Conservation (phyloP, 495 filamentous ascomycete genomes). For the Bathelium albidoporum region DNA sequence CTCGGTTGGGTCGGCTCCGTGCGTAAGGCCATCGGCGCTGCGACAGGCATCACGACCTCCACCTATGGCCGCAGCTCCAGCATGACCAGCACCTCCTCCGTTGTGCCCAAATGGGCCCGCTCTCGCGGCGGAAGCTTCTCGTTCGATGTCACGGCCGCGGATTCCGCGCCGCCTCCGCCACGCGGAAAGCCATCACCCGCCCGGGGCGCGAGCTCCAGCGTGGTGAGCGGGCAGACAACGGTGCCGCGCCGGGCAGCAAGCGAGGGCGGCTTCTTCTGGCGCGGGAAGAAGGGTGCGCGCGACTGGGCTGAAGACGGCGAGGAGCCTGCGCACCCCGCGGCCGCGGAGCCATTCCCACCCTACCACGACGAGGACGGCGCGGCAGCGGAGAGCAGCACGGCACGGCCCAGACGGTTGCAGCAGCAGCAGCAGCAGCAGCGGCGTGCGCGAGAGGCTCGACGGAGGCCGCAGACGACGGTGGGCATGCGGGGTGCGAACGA, state of each 20-base stretch:
- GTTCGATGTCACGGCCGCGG: too few species aligned
- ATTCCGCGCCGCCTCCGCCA: too few species aligned
- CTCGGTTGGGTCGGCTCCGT: constrained; percentile 3
- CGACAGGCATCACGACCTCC: background rate
- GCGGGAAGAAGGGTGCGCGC: constrained; percentile 40
- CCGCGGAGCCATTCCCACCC: constrained; percentile 10
- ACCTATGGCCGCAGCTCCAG: constrained; percentile 5
- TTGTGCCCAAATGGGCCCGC: background rate
- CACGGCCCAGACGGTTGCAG: background rate
- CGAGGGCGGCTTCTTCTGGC: constrained; percentile 50
- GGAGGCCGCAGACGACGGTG: constrained; percentile 21
- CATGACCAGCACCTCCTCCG: background rate
- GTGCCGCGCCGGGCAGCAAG: constrained; percentile 46
- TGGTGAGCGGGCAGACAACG: constrained; percentile 1
- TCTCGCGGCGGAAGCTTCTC: background rate
- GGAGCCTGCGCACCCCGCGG: constrained; percentile 7
- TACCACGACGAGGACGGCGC: constrained; percentile 18
- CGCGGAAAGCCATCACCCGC: background rate
- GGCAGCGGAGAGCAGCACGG: background rate
- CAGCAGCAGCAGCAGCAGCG: too few species aligned
- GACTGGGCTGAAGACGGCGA: constrained; percentile 25
- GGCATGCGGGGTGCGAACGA: constrained; percentile 20
- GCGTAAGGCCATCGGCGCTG: background rate
- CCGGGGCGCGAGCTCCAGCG: background rate
- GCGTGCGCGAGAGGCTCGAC: constrained; percentile 9